Percentiles rank a stretch among this genome's conserved stretches.
These are phyloP conservation scores for Fusarium stilboides DNA, from an alignment of 2,329 filamentous ascomycete genomes.

Conservation along the genomic window DNA sequence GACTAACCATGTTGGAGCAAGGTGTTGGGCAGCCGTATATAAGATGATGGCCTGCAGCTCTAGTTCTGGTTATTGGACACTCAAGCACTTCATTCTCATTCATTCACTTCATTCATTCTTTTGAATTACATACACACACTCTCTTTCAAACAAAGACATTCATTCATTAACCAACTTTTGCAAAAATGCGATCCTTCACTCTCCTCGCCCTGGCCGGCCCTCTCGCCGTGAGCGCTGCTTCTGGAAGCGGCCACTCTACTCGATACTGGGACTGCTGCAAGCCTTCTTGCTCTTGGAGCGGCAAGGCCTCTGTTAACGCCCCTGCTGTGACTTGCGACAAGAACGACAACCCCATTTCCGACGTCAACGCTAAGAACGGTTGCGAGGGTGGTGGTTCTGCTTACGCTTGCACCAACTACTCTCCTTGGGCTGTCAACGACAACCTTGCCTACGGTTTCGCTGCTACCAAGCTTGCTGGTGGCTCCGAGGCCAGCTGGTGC, in stretches of 20 bases:
- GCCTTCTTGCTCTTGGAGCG: conserved; percentile 74
- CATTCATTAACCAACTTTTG: conserved; percentile 35
- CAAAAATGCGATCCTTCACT: conserved; percentile 46
- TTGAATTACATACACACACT: conserved; percentile 23
- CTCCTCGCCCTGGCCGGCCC: conserved; percentile 46
- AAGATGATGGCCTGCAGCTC: conserved; percentile 21
- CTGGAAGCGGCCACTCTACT: conserved; percentile 49
- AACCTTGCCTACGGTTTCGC: conserved; percentile 75
- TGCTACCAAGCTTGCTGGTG: conserved; percentile 69
- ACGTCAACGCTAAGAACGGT: conserved; percentile 64
- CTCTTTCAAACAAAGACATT: conserved; percentile 36
- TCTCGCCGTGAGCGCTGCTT: conserved; percentile 47
- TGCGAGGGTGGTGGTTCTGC: conserved; percentile 73
- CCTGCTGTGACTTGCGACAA: conserved; percentile 70
- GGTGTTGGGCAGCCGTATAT: conserved; percentile 23
- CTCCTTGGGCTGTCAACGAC: conserved; percentile 73
- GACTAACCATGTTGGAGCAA: conserved; percentile 3
- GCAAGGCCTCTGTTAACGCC: conserved; percentile 66
- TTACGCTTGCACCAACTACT: conserved; percentile 74
- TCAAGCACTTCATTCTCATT: conserved; percentile 31
- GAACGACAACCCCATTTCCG: conserved; percentile 67
- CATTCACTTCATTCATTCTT: conserved; percentile 35
- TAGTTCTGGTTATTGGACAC: not conserved
- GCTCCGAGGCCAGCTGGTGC: conserved; percentile 74
- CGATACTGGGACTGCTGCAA: conserved; percentile 80